Percentiles rank a stretch among this genome's conserved stretches.
These are phyloP conservation scores for Neurospora africana DNA, from an alignment of 495 filamentous ascomycete genomes.

Conservation along the genomic window DNA sequence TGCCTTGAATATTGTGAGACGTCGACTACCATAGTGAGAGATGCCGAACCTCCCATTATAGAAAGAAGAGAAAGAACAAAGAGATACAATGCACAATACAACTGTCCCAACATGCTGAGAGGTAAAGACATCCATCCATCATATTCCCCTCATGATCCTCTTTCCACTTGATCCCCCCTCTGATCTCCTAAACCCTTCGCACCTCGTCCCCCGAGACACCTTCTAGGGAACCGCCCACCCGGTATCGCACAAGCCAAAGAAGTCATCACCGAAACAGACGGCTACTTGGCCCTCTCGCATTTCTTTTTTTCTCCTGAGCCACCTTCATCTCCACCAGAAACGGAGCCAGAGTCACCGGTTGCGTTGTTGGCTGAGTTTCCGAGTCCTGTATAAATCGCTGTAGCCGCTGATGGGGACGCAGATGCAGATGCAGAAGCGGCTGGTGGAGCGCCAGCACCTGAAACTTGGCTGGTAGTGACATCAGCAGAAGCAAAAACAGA, in stretches of 20 bases:
- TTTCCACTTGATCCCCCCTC: too few species aligned
- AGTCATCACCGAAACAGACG: not conserved
- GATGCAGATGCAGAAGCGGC: not conserved
- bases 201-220: conserved; percentile 10
- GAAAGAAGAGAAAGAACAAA: not conserved
- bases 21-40: not conserved
- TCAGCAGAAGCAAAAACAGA: not conserved
- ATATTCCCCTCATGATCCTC: not conserved
- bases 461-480: not conserved
- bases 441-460: not conserved
- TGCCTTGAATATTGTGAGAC: not conserved
- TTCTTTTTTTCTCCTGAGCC: not conserved
- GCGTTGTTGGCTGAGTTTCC: not conserved
- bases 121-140: not conserved
- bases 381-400: not conserved
- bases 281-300: not conserved
- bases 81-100: not conserved
- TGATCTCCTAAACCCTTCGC: not conserved
- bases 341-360: not conserved
- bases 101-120: not conserved
- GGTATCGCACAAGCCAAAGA: conserved; percentile 13
- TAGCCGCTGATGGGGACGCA: not conserved
- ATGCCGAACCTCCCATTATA: not conserved
- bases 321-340: not conserved
- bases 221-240: conserved; percentile 6